These are phyloP conservation scores for Jackrogersella multiformis DNA, from an alignment of 495 filamentous ascomycete species.

Conservation along the genomic window DNA sequence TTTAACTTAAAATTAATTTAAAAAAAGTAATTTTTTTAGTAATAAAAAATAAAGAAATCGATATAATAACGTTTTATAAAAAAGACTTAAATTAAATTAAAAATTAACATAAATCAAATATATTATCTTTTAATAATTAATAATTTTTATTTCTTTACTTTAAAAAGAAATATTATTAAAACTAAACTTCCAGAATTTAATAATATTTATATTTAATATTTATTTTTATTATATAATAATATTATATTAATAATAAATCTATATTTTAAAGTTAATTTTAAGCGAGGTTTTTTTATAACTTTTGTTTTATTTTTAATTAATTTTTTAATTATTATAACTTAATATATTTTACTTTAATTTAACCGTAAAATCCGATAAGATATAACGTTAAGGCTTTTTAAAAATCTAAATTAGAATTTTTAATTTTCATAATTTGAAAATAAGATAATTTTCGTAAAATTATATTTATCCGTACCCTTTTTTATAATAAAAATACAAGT, in stretches of 20 bases:
- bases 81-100: too few relatives aligned
- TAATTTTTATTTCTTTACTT: background rate
- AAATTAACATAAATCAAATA: too few relatives aligned
- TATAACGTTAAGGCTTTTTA: background rate
- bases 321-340: background rate
- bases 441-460: background rate
- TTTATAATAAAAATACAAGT: background rate
- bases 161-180: background rate
- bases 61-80: too few relatives aligned
- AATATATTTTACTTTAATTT: background rate
- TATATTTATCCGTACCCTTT: background rate
- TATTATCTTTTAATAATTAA: background rate
- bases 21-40: background rate
- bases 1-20: background rate
- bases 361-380: background rate
- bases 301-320: background rate
- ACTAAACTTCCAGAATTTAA: background rate
- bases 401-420: background rate
- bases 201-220: too few relatives aligned
- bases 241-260: background rate
- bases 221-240: background rate
- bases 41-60: too few relatives aligned
- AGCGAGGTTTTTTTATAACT: background rate
- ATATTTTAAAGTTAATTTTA: background rate
- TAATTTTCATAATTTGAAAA: background rate